Percentiles rank a stretch among this genome's conserved stretches.
phyloP scores from a whole-genome alignment of 441 rosid species.

The Erodium chrysanthum region DNA sequence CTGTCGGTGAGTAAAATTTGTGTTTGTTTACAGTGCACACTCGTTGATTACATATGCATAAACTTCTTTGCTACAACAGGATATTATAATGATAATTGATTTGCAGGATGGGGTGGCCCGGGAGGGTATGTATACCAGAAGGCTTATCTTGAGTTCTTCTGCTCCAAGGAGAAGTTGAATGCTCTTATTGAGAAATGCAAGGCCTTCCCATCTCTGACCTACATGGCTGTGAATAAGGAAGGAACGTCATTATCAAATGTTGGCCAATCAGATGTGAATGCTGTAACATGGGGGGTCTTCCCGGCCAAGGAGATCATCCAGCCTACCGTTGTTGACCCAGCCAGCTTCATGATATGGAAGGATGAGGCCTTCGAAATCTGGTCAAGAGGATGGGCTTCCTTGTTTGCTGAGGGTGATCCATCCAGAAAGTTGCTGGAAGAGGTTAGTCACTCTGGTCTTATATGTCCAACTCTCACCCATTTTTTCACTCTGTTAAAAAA shows the following conservation, averaged over 20 bases:
- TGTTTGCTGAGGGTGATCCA: constrained; percentile 64
- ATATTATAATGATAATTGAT: not conserved
- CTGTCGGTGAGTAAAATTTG: constrained; percentile 52
- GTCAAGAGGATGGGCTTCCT: constrained; percentile 72
- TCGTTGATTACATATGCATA: too few species aligned
- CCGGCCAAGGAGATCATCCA: constrained; percentile 80
- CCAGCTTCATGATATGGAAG: constrained; percentile 86
- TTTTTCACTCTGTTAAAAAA: not conserved
- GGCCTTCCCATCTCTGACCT: constrained; percentile 44
- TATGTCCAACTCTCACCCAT: too few species aligned
- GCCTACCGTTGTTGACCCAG: constrained; percentile 87
- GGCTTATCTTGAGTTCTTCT: constrained; percentile 90
- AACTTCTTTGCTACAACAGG: too few species aligned
- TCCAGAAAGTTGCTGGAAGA: constrained; percentile 61
- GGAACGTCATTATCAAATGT: constrained; percentile 52
- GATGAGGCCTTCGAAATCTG: constrained; percentile 93
- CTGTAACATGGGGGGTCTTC: constrained; percentile 95
- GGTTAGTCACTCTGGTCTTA: constrained; percentile 28
- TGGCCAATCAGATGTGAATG: constrained; percentile 49
- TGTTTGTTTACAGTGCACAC: not conserved
- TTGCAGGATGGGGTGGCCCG: constrained; percentile 91
- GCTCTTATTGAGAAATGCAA: constrained; percentile 58
- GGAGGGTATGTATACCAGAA: constrained; percentile 93
- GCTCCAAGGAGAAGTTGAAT: constrained; percentile 58
- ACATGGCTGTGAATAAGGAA: constrained; percentile 55